Base-by-base conservation (phyloP, 495 filamentous ascomycete genomes). In the Neurospora sp. region DNA sequence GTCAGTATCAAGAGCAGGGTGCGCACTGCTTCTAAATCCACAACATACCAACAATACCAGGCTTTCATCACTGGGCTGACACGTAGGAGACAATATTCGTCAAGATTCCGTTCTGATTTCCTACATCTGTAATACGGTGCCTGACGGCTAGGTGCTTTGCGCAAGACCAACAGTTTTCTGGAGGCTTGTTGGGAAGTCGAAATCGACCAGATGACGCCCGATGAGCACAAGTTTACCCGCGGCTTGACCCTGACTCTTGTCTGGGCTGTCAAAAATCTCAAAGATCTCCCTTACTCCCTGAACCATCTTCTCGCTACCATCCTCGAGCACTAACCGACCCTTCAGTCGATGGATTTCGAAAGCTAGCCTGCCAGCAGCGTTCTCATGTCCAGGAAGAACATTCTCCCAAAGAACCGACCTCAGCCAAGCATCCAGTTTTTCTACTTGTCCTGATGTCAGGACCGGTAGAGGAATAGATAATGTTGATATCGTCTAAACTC, bases 281-380 rank as follows among this genome's bases (percentile, higher is more conserved):
- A 98, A 99, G 9, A 97, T 85, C 72, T 98, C 95, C 39, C 95
- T 85, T 4, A 99, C 96, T 21, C 94, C 96, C 79, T 99, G 96
- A 6, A 98, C 87, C 75, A 98, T 89, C 78, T 91, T 92, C 39
- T 86, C 85, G 3, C 81, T 81, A 0, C 93, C 93, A 74, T 91
- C 86, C 1, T 84, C 76, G 8, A 92, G 79, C 0, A 84, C 80
- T 5, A 97, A 73, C 24, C 91, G 89, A 10, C 93, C 94, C 81
- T 99, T 99, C 38, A 94, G 77, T 5, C 96, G 88, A 79, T 99
- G 94, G 39, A 99, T 89, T 73, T 96, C 93, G 86, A 94, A 76
- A 72, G 72, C 11, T 37, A 54, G 40, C 73, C 6, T 34, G 28
- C 72, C 73, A 21, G 72, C 38, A 10, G 73, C 34, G 42, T 75